These are phyloP conservation scores for Scopulariopsis brevicaulis DNA, from an alignment of 2,329 filamentous ascomycete species.

Conservation along the genomic window DNA sequence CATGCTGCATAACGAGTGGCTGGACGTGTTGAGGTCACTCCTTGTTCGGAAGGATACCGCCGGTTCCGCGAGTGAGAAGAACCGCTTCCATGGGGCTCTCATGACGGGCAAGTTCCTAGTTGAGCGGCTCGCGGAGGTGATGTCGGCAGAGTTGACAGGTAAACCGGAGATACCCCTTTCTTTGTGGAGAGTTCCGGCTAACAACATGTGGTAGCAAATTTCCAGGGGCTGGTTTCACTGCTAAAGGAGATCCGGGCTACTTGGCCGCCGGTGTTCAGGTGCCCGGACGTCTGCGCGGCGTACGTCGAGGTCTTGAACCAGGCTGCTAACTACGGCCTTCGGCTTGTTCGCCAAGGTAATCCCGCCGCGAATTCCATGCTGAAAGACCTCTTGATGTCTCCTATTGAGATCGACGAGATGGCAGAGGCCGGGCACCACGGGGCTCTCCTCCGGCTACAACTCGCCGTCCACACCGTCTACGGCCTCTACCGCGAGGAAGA, in stretches of 20 bases:
- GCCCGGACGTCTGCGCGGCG: conserved; percentile 29
- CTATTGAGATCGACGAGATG: neutral
- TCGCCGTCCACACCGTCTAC: conserved; percentile 23
- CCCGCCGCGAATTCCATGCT: neutral
- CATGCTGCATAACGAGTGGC: conserved; percentile 39
- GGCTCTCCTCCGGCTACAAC: conserved; percentile 28
- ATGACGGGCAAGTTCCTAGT: conserved; percentile 44
- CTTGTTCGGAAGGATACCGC: conserved; percentile 17
- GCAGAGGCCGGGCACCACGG: conserved; percentile 1
- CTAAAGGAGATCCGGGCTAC: conserved; percentile 10
- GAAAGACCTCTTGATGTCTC: neutral
- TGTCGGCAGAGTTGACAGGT: conserved; percentile 29
- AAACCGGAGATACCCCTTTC: conserved; percentile 8
- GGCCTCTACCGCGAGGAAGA: conserved; percentile 10
- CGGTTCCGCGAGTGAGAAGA: conserved; percentile 23
- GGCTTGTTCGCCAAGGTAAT: neutral
- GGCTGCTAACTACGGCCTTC: conserved; percentile 16
- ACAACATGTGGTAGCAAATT: conserved; percentile 13
- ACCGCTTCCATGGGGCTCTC: conserved; percentile 47
- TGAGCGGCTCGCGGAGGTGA: conserved; percentile 37
- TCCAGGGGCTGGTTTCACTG: conserved; percentile 17
- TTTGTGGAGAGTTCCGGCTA: conserved; percentile 6
- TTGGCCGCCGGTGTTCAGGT: neutral
- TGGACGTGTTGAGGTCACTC: conserved; percentile 24
- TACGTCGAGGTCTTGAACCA: conserved; percentile 35